Conservation (phyloP, 768 basidiomycete species). For the Pleurotus cornucopiae region DNA sequence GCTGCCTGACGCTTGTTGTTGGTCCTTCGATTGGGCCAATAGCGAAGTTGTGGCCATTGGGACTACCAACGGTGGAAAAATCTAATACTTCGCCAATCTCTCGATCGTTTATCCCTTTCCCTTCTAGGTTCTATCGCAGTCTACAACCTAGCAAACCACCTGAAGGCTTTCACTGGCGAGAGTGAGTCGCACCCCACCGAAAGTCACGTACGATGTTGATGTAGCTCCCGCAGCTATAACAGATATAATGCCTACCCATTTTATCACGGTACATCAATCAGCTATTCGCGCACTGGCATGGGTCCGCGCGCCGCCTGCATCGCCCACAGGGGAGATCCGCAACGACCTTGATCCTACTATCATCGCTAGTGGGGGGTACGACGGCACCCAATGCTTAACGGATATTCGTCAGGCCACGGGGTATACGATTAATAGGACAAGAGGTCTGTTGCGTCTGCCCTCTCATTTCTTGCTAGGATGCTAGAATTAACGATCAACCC, state of each 20-base stretch:
- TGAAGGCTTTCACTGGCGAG: constrained; percentile 25
- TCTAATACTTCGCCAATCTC: neutral
- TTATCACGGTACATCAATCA: constrained; percentile 71
- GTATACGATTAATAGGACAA: constrained; percentile 69
- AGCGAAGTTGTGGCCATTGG: constrained; percentile 81
- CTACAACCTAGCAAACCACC: constrained; percentile 45
- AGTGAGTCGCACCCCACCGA: neutral
- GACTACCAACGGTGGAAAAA: constrained; percentile 66
- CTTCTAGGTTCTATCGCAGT: constrained; percentile 49
- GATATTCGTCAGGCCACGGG: constrained; percentile 72
- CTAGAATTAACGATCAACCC: neutral
- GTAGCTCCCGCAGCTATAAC: constrained; percentile 23
- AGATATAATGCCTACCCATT: constrained; percentile 64
- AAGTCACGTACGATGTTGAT: neutral
- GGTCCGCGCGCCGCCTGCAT: constrained; percentile 62
- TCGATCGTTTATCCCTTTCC: constrained; percentile 7
- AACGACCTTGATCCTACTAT: constrained; percentile 61
- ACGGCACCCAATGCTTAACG: constrained; percentile 70
- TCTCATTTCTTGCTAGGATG: neutral
- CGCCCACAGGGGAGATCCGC: constrained; percentile 39
- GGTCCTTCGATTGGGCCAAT: constrained; percentile 87
- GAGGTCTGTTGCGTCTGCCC: constrained; percentile 42
- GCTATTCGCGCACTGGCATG: constrained; percentile 75
- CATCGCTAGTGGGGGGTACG: constrained; percentile 75
- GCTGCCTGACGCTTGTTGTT: constrained; percentile 71